These are phyloP conservation scores for Arachnomyces sp. DNA, from an alignment of 2,329 filamentous ascomycete genomes.

Conservation along the genomic window DNA sequence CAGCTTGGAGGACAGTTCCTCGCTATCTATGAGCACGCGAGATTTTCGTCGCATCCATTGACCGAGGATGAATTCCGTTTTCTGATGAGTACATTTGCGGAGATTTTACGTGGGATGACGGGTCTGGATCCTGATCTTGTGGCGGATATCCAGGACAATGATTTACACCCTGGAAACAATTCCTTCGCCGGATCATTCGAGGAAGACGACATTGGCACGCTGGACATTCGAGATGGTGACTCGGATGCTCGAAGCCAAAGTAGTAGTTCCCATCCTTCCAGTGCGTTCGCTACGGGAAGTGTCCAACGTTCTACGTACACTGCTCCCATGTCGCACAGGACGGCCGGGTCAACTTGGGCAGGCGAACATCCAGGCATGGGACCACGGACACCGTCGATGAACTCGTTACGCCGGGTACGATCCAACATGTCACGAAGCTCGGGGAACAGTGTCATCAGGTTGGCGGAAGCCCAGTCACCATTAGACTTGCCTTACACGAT, in stretches of 20 bases:
- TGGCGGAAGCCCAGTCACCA: constrained; percentile 22
- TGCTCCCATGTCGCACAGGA: neutral
- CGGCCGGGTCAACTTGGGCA: constrained; percentile 1
- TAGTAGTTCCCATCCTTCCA: constrained; percentile 20
- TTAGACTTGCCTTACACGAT: constrained; percentile 30
- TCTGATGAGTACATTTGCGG: constrained; percentile 78
- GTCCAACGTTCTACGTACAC: too few relatives aligned
- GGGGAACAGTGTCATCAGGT: constrained; percentile 33
- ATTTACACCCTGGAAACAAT: constrained; percentile 20
- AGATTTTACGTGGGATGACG: constrained; percentile 69
- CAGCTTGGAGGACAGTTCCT: constrained; percentile 56
- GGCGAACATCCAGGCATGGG: constrained; percentile 5
- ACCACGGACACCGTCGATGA: constrained; percentile 28
- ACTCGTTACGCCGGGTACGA: constrained; percentile 25
- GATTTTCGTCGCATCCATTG: constrained; percentile 67
- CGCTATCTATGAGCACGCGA: constrained; percentile 69
- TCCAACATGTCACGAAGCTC: constrained; percentile 29
- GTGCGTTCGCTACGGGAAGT: constrained; percentile 6
- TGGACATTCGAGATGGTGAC: constrained; percentile 19
- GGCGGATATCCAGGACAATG: constrained; percentile 24
- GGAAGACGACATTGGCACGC: constrained; percentile 32
- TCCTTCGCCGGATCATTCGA: constrained; percentile 32
- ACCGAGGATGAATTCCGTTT: constrained; percentile 63
- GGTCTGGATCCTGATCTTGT: constrained; percentile 52
- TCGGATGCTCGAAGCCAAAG: constrained; percentile 18